Percentiles rank a stretch among this genome's conserved stretches.
These are phyloP conservation scores for Acacia melanoxylon DNA, from an alignment of 306 rosid genomes.

Conservation along the genomic window DNA sequence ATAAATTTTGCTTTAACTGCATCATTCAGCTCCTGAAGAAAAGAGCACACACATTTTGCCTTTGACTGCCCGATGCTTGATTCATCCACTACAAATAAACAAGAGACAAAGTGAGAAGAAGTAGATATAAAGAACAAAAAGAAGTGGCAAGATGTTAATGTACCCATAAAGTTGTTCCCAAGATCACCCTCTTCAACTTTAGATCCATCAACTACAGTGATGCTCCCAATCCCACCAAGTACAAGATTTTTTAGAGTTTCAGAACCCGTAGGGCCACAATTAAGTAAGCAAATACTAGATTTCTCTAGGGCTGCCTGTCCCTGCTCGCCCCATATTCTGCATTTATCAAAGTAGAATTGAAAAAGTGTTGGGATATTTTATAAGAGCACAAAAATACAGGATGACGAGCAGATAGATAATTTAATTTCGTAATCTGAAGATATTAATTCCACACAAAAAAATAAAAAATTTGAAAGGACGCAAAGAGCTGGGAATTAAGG, in stretches of 20 bases:
- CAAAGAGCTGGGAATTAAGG: background rate
- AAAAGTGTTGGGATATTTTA: background rate
- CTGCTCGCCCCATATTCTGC: constrained; percentile 22
- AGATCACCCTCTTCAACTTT: constrained; percentile 91
- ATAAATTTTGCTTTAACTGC: constrained; percentile 94
- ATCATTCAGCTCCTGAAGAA: constrained; percentile 96
- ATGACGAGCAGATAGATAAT: background rate
- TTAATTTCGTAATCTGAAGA: background rate
- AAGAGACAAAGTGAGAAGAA: background rate
- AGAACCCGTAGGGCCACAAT: constrained; percentile 98
- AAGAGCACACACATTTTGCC: constrained; percentile 90
- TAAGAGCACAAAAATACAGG: background rate
- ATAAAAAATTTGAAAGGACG: background rate
- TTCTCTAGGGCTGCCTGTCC: constrained; percentile 17
- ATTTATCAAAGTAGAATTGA: background rate
- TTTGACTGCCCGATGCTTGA: constrained; percentile 85
- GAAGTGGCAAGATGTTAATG: background rate
- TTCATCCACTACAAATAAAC: constrained; percentile 50
- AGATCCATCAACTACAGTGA: constrained; percentile 92
- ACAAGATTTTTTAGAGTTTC: constrained; percentile 85
- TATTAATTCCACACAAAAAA: background rate
- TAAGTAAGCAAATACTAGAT: constrained; percentile 41
- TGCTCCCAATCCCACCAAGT: constrained; percentile 97
- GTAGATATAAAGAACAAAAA: background rate
- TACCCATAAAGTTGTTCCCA: constrained; percentile 88